Evolutionary conservation across 345 rosid genomes (phyloP).

Genomic region (Garcia nutans): DNA sequence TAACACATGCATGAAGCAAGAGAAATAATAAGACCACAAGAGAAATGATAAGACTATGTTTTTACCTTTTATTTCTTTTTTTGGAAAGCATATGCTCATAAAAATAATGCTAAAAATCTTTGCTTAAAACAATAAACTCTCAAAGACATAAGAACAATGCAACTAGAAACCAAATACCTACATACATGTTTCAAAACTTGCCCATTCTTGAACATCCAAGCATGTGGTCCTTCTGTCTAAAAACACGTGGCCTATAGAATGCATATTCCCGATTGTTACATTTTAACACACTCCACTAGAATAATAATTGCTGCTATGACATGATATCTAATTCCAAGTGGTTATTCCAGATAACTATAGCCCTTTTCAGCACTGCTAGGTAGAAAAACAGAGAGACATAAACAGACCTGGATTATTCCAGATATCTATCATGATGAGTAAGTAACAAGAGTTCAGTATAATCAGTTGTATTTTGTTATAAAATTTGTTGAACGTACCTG

Average conservation of each 20-base stretch:
- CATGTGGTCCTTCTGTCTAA: not conserved
- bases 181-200: too few relatives aligned
- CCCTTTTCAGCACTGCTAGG: not conserved
- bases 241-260: not conserved
- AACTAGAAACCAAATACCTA: too few relatives aligned
- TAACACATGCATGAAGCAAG: not conserved
- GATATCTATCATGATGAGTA: not conserved
- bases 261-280: not conserved
- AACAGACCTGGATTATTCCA: not conserved
- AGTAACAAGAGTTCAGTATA: not conserved
- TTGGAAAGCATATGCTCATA: too few relatives aligned
- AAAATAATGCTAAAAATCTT: too few relatives aligned
- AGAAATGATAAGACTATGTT: too few relatives aligned
- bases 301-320: not conserved
- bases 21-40: too few relatives aligned
- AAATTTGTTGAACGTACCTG: conserved; percentile 51
- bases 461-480: not conserved
- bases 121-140: too few relatives aligned
- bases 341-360: not conserved
- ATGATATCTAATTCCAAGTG: too few relatives aligned
- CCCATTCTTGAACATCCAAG: not conserved
- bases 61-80: too few relatives aligned
- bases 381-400: not conserved
- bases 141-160: too few relatives aligned
- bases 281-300: not conserved